phyloP scores from a whole-genome alignment of 257 asterid species.

The Verbascum thapsus region DNA sequence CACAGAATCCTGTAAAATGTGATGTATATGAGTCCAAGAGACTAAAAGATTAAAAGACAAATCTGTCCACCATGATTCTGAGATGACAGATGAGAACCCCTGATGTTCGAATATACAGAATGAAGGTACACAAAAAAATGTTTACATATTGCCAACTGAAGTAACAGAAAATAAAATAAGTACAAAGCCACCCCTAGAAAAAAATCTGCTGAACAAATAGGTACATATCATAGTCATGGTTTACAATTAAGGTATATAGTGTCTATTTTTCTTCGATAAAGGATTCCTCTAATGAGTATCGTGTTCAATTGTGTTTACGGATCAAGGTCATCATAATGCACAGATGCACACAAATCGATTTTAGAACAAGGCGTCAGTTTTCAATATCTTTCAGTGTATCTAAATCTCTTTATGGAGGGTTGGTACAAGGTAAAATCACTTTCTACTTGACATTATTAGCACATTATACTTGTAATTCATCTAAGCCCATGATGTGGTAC shows the following conservation, averaged over 20 bases:
- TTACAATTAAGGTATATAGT: slow-evolving; percentile 10
- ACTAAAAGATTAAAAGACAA: slow-evolving; percentile 21
- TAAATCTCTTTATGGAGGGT: slow-evolving; percentile 20
- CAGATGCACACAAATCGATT: slow-evolving; percentile 3
- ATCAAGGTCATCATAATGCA: slow-evolving; percentile 5
- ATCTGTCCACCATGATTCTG: slow-evolving; percentile 15
- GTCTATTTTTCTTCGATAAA: background rate
- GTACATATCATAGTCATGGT: slow-evolving; percentile 15
- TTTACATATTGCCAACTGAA: background rate
- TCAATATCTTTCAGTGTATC: background rate
- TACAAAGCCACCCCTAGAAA: background rate
- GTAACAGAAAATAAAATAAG: background rate
- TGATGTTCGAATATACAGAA: slow-evolving; percentile 7
- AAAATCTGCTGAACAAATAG: slow-evolving; percentile 24
- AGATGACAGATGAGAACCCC: background rate
- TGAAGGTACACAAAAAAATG: background rate
- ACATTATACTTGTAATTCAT: slow-evolving; percentile 14
- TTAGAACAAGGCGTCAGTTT: background rate
- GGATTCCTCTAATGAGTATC: too few relatives aligned
- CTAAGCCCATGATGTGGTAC: slow-evolving; percentile 1
- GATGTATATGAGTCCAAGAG: slow-evolving; percentile 18
- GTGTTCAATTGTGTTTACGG: background rate
- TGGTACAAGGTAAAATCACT: slow-evolving; percentile 1
- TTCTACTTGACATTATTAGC: background rate
- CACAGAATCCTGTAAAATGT: slow-evolving; percentile 48